Percentiles rank a stretch among this genome's conserved stretches.
Evolutionary conservation across 1,284 basidiomycete species (phyloP).

Genomic region (Boletus calvinii): DNA sequence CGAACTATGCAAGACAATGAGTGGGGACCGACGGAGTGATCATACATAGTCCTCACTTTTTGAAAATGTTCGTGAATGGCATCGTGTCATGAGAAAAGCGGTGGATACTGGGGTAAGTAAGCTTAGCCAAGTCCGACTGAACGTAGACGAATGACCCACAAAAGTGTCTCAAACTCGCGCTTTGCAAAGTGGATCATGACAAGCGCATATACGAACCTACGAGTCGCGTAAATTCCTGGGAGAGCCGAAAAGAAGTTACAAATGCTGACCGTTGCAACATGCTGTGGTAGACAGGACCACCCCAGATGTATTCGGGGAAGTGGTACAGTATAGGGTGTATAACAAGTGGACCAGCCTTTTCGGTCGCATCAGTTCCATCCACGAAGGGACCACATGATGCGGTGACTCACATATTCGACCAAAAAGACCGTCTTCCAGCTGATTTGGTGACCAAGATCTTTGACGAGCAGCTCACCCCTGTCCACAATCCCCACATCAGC

Average conservation of each 20-base stretch:
- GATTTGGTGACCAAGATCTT: conserved; percentile 88
- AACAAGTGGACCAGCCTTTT: conserved; percentile 82
- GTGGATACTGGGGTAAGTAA: conserved; percentile 62
- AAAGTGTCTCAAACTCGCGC: conserved; percentile 91
- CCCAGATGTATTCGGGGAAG: conserved; percentile 68
- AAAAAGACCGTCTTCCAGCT: conserved; percentile 86
- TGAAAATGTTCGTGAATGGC: conserved; percentile 86
- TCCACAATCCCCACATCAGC: conserved; percentile 55
- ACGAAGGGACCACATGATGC: not conserved
- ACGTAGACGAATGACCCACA: conserved; percentile 47
- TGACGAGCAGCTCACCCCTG: conserved; percentile 66
- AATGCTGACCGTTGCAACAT: conserved; percentile 68
- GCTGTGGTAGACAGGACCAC: conserved; percentile 69
- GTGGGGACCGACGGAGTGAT: not conserved
- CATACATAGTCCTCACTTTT: conserved; percentile 63
- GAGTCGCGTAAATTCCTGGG: conserved; percentile 9
- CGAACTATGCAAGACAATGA: conserved; percentile 52
- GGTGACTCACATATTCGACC: conserved; percentile 79
- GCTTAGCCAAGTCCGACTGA: conserved; percentile 1
- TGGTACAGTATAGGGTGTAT: conserved; percentile 90
- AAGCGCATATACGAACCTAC: conserved; percentile 75
- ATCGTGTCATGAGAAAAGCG: conserved; percentile 95
- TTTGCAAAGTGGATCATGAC: conserved; percentile 89
- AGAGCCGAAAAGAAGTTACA: not conserved
- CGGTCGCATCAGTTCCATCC: conserved; percentile 4